Evolutionary conservation across 2,329 filamentous ascomycete genomes (phyloP), one percentile per base, ranked within the genome.

Genomic region (Moelleriella libera): DNA sequence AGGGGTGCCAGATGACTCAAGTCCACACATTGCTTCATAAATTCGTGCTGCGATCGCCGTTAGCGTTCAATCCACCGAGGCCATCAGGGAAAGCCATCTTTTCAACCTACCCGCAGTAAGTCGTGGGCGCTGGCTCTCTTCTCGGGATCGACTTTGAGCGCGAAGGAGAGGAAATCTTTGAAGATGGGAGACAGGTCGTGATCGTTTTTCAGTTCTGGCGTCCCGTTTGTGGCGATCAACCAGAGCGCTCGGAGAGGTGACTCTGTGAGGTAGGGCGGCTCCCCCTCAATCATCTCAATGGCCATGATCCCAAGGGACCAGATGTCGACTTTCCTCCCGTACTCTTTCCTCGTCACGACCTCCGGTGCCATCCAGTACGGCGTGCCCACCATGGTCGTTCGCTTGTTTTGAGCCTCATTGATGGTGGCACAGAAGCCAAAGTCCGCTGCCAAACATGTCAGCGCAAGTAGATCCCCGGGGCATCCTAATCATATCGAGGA

Each of bases 281-380:
- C 92, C 62, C 90, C 92, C 68, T 97, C 92, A 54, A 98, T 95
- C 92, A 98, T 98, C 67, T 98, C 92, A 59, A 98, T 97, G 6
- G 92, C 88, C 92, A 98, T 97, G 68, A 98, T 98, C 50, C 92
- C 92, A 43, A 98, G 71, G 50, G 87, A 94, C 92, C 92, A 98
- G 56, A 98, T 96, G 61, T 98, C 92, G 47, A 98, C 90, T 67
- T 97, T 98, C 52, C 90, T 84, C 54, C 92, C 92, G 66, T 98
- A 98, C 67, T 97, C 92, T 65, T 97, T 97, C 41, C 89, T 76
- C 6, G 88, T 97, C 30, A 98, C 92, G 28, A 98, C 90, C 67
- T 98, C 92, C 4, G 92, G 92, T 1, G 92, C 92, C 92, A 98
- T 98, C 92, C 92, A 98, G 67, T 98, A 98, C 2, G 92, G 92